Evolutionary conservation across 1,284 basidiomycete genomes (phyloP), one percentile per base, ranked within the genome.

Genomic region (Cutaneotrichosporon cyanovorans): DNA sequence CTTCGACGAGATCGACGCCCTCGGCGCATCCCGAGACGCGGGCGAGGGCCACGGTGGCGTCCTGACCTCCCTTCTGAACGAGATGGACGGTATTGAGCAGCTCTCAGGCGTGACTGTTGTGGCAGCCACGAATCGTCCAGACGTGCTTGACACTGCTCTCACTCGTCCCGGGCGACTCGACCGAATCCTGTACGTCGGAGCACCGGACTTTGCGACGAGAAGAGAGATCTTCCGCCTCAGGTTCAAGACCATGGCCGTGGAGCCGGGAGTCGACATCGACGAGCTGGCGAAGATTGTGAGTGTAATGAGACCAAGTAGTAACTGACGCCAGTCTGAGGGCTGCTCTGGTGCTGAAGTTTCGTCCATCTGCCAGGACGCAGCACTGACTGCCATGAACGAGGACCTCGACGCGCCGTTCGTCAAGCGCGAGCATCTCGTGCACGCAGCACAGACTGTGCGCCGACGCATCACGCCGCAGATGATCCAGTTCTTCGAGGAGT

Each of bases 71-170:
- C 76, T 99, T 18, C 72, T 99, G 44, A 98, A 92, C 64, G 95
- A 97, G 71, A 97, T 98, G 89, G 95, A 98, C 66, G 95, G 95
- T 12, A 86, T 98, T 2, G 89, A 97, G 69, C 86, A 90, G 68
- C 76, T 96, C 18, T 76, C 85, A 4, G 89, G 91, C 1, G 95
- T 98, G 14, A 90, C 90, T 0, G 81, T 98, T 31, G 80, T 99
- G 4, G 95, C 91, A 1, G 95, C 95, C 0, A 98, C 95, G 5
- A 98, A 99, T 66, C 75, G 92, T 43, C 95, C 95, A 1, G 90
- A 96, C 51, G 81, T 84, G 15, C 84, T 99, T 30, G 95, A 98
- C 64, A 79, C 90, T 12, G 95, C 95, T 0, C 70, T 98, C 30
- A 87, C 96, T 80, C 82, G 95, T 8, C 92, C 95, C 6, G 95